Evolutionary conservation across 805 yeast genomes (phyloP).

Genomic region (Starmera amethionina): DNA sequence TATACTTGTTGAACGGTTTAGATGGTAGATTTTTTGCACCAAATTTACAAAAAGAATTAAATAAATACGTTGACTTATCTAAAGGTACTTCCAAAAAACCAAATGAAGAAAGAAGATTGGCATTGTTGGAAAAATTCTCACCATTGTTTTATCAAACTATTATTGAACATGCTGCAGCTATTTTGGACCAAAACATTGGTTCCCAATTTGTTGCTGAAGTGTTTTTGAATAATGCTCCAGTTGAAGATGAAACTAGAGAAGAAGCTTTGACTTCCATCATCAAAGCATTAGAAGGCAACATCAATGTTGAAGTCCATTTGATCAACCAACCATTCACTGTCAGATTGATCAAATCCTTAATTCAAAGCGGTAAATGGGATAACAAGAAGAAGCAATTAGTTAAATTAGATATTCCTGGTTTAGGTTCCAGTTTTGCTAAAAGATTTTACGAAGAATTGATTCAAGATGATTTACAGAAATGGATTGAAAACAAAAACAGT

Average conservation of each 20-base stretch:
- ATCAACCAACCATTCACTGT: slow-evolving; percentile 64
- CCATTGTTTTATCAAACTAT: slow-evolving; percentile 56
- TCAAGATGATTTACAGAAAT: slow-evolving; percentile 41
- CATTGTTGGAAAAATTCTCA: slow-evolving; percentile 53
- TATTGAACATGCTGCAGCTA: slow-evolving; percentile 35
- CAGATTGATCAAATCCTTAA: slow-evolving; percentile 63
- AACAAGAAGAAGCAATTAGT: slow-evolving; percentile 44
- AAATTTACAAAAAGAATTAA: slow-evolving; percentile 46
- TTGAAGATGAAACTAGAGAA: slow-evolving; percentile 29
- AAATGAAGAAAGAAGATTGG: slow-evolving; percentile 61
- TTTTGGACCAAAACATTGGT: slow-evolving; percentile 65
- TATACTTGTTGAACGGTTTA: slow-evolving; percentile 69
- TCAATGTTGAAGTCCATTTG: slow-evolving; percentile 56
- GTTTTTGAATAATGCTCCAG: slow-evolving; percentile 43
- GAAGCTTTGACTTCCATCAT: slow-evolving; percentile 47
- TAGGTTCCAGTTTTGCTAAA: slow-evolving; percentile 52
- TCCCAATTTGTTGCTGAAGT: slow-evolving; percentile 78
- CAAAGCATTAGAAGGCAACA: slow-evolving; percentile 55
- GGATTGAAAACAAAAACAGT: slow-evolving; percentile 64
- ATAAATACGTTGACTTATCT: slow-evolving; percentile 50
- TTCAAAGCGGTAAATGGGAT: slow-evolving; percentile 82
- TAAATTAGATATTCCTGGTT: slow-evolving; percentile 33
- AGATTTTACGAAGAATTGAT: slow-evolving; percentile 45
- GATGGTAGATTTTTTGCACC: slow-evolving; percentile 81
- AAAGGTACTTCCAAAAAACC: slow-evolving; percentile 78